Evolutionary conservation across 1,284 basidiomycete genomes (phyloP).

Genomic region (Puccinia horiana): DNA sequence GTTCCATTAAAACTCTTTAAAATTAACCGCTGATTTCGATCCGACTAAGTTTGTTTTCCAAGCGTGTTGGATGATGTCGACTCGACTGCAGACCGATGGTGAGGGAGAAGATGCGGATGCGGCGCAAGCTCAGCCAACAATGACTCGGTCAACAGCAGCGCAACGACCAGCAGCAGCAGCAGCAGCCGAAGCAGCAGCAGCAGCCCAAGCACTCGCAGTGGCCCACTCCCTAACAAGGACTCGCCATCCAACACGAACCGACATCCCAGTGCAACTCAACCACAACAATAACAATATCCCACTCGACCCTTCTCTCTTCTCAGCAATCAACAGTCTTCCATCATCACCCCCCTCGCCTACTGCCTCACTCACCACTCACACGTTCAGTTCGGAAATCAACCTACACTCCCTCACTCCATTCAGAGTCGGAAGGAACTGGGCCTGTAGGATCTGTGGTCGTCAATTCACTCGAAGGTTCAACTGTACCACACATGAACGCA

Average conservation of each 20-base stretch:
- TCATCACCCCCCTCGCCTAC: too few species aligned
- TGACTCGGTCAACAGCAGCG: neutral
- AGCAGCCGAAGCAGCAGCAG: neutral
- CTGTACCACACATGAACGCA: slow-evolving; percentile 48
- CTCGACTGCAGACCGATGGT: too few species aligned
- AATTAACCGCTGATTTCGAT: too few species aligned
- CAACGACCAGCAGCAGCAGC: neutral
- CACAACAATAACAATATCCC: neutral
- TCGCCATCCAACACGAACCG: neutral
- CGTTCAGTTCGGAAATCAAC: neutral
- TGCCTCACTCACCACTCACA: neutral
- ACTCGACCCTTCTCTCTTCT: neutral
- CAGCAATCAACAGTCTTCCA: neutral
- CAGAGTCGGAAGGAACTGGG: slow-evolving; percentile 45
- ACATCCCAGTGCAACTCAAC: neutral
- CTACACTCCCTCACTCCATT: slow-evolving; percentile 34
- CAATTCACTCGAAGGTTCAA: slow-evolving; percentile 48
- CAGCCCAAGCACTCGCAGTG: neutral
- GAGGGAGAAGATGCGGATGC: neutral
- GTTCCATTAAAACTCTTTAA: too few species aligned
- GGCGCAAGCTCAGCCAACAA: neutral
- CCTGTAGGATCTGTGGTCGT: slow-evolving; percentile 45
- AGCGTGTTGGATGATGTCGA: too few species aligned
- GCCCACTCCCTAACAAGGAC: too few species aligned
- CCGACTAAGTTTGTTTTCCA: too few species aligned